Evolutionary conservation across 176 grass and related monocot genomes (phyloP).

Genomic region (Zizania latifolia): DNA sequence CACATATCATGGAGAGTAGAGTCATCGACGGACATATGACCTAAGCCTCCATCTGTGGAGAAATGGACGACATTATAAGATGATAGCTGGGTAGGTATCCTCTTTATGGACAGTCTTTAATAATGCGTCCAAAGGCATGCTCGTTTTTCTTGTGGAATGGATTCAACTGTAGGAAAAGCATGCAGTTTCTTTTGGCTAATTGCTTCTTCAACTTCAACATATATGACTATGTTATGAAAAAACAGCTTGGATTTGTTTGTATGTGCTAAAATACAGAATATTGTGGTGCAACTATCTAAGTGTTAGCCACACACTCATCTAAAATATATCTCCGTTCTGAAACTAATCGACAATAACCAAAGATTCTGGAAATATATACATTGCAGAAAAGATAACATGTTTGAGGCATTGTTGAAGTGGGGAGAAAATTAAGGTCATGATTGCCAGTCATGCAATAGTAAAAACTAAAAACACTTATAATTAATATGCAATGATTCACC

Average conservation of each 20-base stretch:
- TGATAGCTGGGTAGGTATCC: neutral
- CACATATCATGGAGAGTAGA: no score
- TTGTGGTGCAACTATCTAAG: neutral
- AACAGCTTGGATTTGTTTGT: neutral
- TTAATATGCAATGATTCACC: neutral
- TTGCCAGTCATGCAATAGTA: neutral
- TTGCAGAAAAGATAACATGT: neutral
- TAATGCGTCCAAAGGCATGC: neutral
- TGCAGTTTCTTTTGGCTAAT: neutral
- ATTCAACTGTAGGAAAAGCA: neutral
- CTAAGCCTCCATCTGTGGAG: slow-evolving; percentile 8
- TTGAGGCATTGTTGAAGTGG: neutral
- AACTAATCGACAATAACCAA: neutral
- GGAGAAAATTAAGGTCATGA: neutral
- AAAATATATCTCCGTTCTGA: neutral
- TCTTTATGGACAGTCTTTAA: slow-evolving; percentile 4
- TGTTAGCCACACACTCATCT: neutral
- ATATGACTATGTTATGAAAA: neutral
- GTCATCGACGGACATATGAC: no score
- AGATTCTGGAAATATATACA: neutral
- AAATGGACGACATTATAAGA: slow-evolving; percentile 12
- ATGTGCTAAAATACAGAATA: neutral
- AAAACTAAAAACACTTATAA: neutral
- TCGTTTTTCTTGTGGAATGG: neutral
- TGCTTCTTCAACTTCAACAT: neutral